These are phyloP conservation scores for Penicillium sp. DNA, from an alignment of 2,329 filamentous ascomycete genomes.

Conservation along the genomic window DNA sequence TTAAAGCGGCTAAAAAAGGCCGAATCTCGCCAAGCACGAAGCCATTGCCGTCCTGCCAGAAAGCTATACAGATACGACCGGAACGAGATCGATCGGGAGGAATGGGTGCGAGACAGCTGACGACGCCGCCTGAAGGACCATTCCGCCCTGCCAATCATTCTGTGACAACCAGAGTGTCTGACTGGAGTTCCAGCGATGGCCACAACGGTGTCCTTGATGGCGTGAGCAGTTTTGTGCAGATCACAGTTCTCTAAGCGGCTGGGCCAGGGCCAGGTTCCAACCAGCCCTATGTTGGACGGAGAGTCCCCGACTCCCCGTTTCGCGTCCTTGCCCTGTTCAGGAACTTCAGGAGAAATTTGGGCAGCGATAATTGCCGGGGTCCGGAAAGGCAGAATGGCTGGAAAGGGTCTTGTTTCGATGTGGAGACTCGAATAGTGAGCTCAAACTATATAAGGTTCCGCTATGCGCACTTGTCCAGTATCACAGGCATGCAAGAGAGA, in stretches of 20 bases:
- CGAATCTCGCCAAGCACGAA: constrained; percentile 2
- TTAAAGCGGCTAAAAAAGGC: background rate
- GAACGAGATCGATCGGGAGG: background rate
- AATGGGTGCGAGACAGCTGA: background rate
- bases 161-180: background rate
- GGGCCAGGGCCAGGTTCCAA: background rate
- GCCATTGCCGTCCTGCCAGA: background rate
- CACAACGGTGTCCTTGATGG: constrained; percentile 1
- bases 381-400: too few relatives aligned
- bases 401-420: background rate
- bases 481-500: too few relatives aligned
- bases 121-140: background rate
- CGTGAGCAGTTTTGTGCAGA: constrained; percentile 10
- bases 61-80: constrained; percentile 10
- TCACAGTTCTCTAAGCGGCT: background rate
- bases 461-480: background rate
- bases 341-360: background rate
- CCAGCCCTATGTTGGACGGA: constrained; percentile 3
- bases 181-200: constrained; percentile 3
- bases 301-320: background rate
- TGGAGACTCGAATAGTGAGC: background rate
- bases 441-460: background rate
- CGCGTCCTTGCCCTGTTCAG: background rate
- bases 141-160: constrained; percentile 6
- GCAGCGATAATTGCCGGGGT: too few relatives aligned